Conservation (phyloP, 495 filamentous ascomycete species). For the Trichoderma gamsii region DNA sequence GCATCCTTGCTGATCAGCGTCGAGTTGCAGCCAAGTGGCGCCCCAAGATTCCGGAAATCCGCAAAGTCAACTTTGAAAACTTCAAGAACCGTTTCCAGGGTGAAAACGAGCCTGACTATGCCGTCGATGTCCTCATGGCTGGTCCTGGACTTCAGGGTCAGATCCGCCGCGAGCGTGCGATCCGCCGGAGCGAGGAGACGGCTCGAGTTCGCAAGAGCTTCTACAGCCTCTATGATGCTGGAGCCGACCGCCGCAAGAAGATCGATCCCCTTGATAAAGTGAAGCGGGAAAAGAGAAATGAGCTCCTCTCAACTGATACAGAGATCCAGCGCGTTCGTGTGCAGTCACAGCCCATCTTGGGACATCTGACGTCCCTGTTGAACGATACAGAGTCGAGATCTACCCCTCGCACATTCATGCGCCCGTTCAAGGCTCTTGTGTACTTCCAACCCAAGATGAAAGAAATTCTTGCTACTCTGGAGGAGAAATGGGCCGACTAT, state of each 20-base stretch:
- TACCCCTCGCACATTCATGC: constrained; percentile 30
- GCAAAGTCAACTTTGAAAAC: constrained; percentile 14
- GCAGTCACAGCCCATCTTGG: constrained; percentile 32
- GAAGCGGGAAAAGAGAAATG: neutral
- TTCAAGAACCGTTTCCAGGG: constrained; percentile 26
- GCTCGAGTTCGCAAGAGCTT: constrained; percentile 26
- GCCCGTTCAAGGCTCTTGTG: constrained; percentile 35
- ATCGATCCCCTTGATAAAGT: neutral
- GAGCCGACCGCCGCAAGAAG: neutral
- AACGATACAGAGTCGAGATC: constrained; percentile 23
- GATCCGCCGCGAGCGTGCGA: constrained; percentile 27
- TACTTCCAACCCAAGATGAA: constrained; percentile 36
- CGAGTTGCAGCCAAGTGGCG: constrained; percentile 28
- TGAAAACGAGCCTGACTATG: constrained; percentile 26
- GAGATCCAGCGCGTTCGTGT: constrained; percentile 35
- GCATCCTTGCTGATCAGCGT: constrained; percentile 25
- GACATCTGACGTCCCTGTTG: constrained; percentile 25
- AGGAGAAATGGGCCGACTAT: constrained; percentile 32
- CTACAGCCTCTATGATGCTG: neutral
- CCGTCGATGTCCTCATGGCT: constrained; percentile 28
- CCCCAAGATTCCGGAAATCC: constrained; percentile 30
- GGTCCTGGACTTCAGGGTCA: constrained; percentile 26
- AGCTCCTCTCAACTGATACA: constrained; percentile 15
- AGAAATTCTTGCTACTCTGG: constrained; percentile 29
- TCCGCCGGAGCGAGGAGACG: constrained; percentile 25